A percentile compares a stretch with the other conserved stretches of the same genome.
phyloP scores from a whole-genome alignment of 2,329 filamentous ascomycete species.

The Ceratocystis huliohia region DNA sequence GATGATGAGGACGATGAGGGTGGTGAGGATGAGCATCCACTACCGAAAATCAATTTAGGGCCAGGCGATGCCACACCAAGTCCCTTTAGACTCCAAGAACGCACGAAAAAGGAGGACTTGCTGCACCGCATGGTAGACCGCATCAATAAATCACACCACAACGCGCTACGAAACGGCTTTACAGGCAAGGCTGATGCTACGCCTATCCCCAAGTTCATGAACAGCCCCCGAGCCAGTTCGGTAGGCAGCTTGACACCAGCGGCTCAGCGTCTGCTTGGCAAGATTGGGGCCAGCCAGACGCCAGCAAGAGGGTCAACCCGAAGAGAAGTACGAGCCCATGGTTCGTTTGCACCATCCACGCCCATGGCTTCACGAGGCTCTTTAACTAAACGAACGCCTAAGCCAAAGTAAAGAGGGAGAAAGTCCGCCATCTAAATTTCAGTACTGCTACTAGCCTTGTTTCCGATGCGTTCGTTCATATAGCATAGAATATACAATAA shows the following conservation, averaged over 20 bases:
- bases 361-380: constrained; percentile 14
- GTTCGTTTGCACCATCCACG: constrained; percentile 16
- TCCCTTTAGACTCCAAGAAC: constrained; percentile 67
- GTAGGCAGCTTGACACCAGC: constrained; percentile 54
- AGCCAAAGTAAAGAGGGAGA: not conserved
- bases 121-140: constrained; percentile 80
- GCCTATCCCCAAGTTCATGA: constrained; percentile 58
- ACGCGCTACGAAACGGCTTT: constrained; percentile 44
- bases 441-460: not conserved
- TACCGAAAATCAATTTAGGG: constrained; percentile 43
- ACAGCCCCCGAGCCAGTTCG: constrained; percentile 43
- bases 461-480: not conserved
- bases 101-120: constrained; percentile 63
- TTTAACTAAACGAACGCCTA: constrained; percentile 5
- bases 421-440: too few relatives aligned
- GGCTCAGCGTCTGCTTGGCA: constrained; percentile 54
- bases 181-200: constrained; percentile 46
- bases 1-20: constrained; percentile 55
- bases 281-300: constrained; percentile 24
- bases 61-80: constrained; percentile 53
- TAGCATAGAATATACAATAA: not conserved
- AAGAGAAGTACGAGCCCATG: not conserved
- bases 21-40: not conserved
- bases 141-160: constrained; percentile 59
- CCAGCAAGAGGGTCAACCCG: not conserved